phyloP scores from a whole-genome alignment of 257 asterid genomes.

The Nicotiana attenuata region DNA sequence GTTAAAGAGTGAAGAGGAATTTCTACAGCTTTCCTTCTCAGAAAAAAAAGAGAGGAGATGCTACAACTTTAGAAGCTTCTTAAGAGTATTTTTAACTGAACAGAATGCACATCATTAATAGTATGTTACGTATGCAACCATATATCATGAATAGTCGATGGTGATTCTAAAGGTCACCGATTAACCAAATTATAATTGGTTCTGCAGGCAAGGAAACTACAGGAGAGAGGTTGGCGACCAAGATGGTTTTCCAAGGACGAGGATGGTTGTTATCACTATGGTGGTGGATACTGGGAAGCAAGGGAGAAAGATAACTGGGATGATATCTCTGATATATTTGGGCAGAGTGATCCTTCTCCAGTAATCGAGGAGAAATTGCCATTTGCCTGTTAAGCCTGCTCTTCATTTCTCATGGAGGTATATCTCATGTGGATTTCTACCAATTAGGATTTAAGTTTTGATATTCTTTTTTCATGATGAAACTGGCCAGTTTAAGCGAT shows the following conservation, averaged over 20 bases:
- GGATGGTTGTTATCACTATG: slow-evolving; percentile 69
- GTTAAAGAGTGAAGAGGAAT: too few relatives aligned
- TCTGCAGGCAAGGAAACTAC: slow-evolving; percentile 85
- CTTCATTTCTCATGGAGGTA: slow-evolving; percentile 3
- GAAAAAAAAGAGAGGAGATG: neutral
- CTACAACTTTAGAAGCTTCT: neutral
- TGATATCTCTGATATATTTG: slow-evolving; percentile 69
- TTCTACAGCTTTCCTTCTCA: too few relatives aligned
- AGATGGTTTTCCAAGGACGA: slow-evolving; percentile 87
- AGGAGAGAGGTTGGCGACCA: slow-evolving; percentile 96
- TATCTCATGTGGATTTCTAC: neutral
- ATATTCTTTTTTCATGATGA: neutral
- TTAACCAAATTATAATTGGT: neutral
- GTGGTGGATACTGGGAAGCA: slow-evolving; percentile 95
- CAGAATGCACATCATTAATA: neutral
- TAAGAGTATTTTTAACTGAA: neutral
- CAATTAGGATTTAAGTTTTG: neutral
- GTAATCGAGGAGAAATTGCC: slow-evolving; percentile 4
- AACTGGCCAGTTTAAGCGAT: neutral
- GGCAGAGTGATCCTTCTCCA: slow-evolving; percentile 43
- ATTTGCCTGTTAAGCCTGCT: neutral
- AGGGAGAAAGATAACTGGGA: slow-evolving; percentile 73
- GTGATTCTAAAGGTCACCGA: neutral
- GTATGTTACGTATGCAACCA: too few relatives aligned
- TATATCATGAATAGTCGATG: neutral